Base-by-base conservation (phyloP, 148 eudicot species). In the Linanthus parryae region DNA sequence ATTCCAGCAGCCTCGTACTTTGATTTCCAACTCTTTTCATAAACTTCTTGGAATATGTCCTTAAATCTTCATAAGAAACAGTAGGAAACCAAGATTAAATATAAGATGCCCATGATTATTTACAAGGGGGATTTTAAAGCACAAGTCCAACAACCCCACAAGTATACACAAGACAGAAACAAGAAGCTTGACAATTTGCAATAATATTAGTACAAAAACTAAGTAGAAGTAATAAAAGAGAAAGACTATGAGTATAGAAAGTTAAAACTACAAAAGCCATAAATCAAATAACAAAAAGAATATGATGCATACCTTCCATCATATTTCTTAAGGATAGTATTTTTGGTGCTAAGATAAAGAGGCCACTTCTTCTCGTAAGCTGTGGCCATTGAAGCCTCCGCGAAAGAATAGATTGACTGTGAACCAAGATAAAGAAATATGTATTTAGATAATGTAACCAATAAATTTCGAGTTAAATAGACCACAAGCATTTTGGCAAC, bases 11-110 rank as follows among this genome's bases (percentile, higher is more conserved):
- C 76, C 56, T 72, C 92, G 56, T 44, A 84, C 54, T 78, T 84
- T 44, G 77, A 56, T 57, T 65, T 80, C 87, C 87, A 80, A 34
- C 72, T 76, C 59, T 62, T 61, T 65, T 80, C 92, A 48, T 80
- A 84, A 59, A 80, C 87, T 68, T 80, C 84, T 66, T 84, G 87
- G 30, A 84, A 84, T 19, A 84, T 84, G 64, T 84, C 92, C 76
- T 80, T 84, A 73, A 84, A 84, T 63, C 92, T 84, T 66, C 42
- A 48, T 11, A 23, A 28, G 23, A 38, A 11, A 38, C 11, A 18
- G 13, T 38, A 48, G 26, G 27, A 35, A 33, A 22, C 0, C 29
- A 12, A 25, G 18, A 44, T n/a, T n/a, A n/a, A n/a, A n/a, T n/a
- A n/a, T n/a, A n/a, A n/a, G n/a, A n/a, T n/a, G n/a, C n/a, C n/a